phyloP scores from a whole-genome alignment of 129 eudicot genomes.

The Centrapalus pauciflorus region DNA sequence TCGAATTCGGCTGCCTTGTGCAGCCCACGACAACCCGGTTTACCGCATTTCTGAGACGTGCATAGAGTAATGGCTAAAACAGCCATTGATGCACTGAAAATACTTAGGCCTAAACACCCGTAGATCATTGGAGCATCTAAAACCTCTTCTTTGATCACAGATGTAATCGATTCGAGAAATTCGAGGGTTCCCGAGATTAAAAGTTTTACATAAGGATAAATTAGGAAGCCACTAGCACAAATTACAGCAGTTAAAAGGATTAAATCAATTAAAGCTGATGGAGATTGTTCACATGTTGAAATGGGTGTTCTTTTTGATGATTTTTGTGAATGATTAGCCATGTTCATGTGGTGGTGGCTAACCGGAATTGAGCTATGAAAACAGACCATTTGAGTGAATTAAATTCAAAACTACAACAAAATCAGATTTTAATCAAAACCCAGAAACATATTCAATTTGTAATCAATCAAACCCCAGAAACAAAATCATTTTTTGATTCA shows the following conservation, averaged over 20 bases:
- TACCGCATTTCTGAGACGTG: slow-evolving; percentile 47
- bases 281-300: slow-evolving; percentile 60
- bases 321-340: slow-evolving; percentile 53
- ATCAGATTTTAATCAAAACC: slow-evolving; percentile 22
- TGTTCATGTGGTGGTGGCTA: slow-evolving; percentile 53
- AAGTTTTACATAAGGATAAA: slow-evolving; percentile 45
- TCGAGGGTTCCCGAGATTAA: slow-evolving; percentile 24
- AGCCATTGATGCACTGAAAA: slow-evolving; percentile 45
- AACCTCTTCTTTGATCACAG: slow-evolving; percentile 53
- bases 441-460: slow-evolving; percentile 15
- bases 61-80: slow-evolving; percentile 38
- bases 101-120: slow-evolving; percentile 56
- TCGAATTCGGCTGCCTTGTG: slow-evolving; percentile 54
- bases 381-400: slow-evolving; percentile 59
- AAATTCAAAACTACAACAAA: no score
- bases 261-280: slow-evolving; percentile 58
- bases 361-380: slow-evolving; percentile 49
- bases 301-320: slow-evolving; percentile 41
- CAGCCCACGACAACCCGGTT: slow-evolving; percentile 49
- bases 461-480: slow-evolving; percentile 28
- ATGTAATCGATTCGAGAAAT: slow-evolving; percentile 20
- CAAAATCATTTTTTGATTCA: neutral
- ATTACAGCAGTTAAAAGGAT: slow-evolving; percentile 58
- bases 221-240: slow-evolving; percentile 49
- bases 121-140: slow-evolving; percentile 52